A percentile compares a stretch with the other conserved stretches of the same genome.
phyloP scores from a whole-genome alignment of 257 asterid species.

The Penstemon newberryi region DNA sequence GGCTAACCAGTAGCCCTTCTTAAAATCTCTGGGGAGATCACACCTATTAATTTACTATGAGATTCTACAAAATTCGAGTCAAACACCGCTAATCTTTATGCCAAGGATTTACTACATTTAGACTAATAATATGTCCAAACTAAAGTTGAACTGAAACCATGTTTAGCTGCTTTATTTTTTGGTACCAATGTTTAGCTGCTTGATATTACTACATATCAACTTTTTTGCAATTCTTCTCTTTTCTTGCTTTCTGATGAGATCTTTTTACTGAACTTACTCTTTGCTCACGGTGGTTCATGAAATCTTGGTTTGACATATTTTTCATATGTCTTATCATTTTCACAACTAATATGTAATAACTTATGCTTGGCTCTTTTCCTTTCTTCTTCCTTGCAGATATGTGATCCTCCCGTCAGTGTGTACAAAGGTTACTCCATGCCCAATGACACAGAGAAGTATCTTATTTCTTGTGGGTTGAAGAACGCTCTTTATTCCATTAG shows the following conservation, averaged over 20 bases:
- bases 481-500: conserved; percentile 83
- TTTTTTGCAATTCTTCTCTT: neutral
- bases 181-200: neutral
- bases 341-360: conserved; percentile 6
- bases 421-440: conserved; percentile 80
- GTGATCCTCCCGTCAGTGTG: conserved; percentile 94
- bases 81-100: neutral
- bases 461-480: conserved; percentile 77
- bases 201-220: neutral
- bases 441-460: conserved; percentile 84
- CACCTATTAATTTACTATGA: neutral
- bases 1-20: neutral
- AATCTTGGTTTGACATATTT: conserved; percentile 2
- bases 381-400: conserved; percentile 53
- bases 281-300: neutral
- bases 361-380: neutral
- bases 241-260: neutral
- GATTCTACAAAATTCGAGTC: neutral
- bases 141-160: neutral
- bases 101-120: neutral
- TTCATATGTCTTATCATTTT: neutral
- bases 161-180: no score
- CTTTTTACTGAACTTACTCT: neutral
- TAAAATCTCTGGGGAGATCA: neutral
- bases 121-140: neutral